Conservation (phyloP, 495 filamentous ascomycete species). For the Pyrenula massariospora region DNA sequence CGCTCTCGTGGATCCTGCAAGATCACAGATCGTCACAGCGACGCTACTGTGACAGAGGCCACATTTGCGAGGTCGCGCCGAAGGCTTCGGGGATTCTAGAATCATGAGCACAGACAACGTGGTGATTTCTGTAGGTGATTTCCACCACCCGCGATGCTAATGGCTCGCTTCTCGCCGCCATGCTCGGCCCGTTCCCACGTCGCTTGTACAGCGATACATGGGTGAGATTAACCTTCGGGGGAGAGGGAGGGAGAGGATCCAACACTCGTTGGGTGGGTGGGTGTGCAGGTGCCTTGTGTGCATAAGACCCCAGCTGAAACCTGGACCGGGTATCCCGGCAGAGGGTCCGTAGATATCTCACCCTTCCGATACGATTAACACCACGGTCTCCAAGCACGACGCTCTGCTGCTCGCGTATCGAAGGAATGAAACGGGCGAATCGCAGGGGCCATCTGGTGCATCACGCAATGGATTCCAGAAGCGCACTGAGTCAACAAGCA, state of each 20-base stretch:
- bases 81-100: too few relatives aligned
- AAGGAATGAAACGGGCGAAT: background rate
- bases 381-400: background rate
- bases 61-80: background rate
- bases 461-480: background rate
- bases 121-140: too few relatives aligned
- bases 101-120: too few relatives aligned
- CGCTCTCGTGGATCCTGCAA: background rate
- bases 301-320: background rate
- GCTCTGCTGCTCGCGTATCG: background rate
- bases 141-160: too few relatives aligned
- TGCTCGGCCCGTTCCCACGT: background rate
- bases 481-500: background rate
- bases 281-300: too few relatives aligned
- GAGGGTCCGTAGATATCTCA: background rate
- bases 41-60: background rate
- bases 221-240: background rate
- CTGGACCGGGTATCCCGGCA: background rate
- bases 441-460: background rate
- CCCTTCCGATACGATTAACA: too few relatives aligned
- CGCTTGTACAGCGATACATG: background rate
- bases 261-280: too few relatives aligned
- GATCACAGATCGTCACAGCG: background rate
- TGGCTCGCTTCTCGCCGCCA: background rate
- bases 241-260: background rate